Base-by-base conservation (phyloP, 2,329 filamentous ascomycete genomes). In the Hypoxylon sp. region DNA sequence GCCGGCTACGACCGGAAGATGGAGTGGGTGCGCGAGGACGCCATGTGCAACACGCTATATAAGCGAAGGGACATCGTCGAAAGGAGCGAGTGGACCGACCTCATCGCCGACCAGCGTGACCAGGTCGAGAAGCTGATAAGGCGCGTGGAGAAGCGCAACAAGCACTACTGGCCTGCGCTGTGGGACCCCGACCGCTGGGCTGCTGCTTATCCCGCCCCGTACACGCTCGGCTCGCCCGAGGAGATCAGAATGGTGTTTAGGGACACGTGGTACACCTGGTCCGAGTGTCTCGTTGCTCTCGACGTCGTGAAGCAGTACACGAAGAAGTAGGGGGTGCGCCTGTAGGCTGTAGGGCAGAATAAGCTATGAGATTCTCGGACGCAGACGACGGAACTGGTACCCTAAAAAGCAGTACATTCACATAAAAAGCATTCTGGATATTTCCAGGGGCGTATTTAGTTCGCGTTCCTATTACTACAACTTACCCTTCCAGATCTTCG, bases 251-350 rank as follows among this genome's bases (percentile, higher is more conserved):
- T 52, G 4, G 65, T 54, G 6, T 69, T 70, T 28, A 58, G 69
- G 6, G 47, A 70, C 8, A 70, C 67, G 3, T 68, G 67, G 65
- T 71, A 71, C 20, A 50, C 55, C 22, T 71, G 65, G 67, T 37
- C 65, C 3, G 69, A 71, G 51, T 65, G 61, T 22, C 34, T 47
- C 8, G n/a, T 56, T 2, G 65, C 56, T n/a, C n/a, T n/a, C n/a
- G n/a, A n/a, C n/a, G n/a, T n/a, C n/a, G n/a, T n/a, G n/a, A n/a
- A n/a, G n/a, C n/a, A n/a, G n/a, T n/a, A n/a, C n/a, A n/a, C n/a
- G n/a, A n/a, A n/a, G n/a, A n/a, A n/a, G n/a, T n/a, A n/a, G n/a
- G n/a, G n/a, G n/a, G n/a, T n/a, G n/a, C n/a, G n/a, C n/a, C n/a
- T n/a, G n/a, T n/a, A n/a, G n/a, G n/a, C n/a, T n/a, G n/a, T n/a